Percentiles rank a stretch among this genome's conserved stretches.
Conservation (phyloP, 495 filamentous ascomycete species). For the Penicillium ucsense region DNA sequence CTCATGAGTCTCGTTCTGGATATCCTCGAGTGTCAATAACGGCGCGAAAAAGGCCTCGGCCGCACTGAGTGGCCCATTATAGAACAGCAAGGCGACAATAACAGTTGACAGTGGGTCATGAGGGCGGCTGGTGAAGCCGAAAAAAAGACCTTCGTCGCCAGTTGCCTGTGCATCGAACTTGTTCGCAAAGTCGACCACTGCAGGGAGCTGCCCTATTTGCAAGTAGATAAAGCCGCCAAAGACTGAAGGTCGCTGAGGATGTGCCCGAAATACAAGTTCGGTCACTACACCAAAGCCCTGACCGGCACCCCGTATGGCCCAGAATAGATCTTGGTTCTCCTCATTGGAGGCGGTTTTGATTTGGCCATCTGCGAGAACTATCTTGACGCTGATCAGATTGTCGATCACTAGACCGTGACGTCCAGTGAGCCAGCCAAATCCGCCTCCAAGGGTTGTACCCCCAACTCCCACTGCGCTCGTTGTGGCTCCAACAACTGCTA, state of each 20-base stretch:
- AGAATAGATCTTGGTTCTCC: constrained; percentile 30
- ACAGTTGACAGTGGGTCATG: constrained; percentile 15
- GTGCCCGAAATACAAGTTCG: constrained; percentile 28
- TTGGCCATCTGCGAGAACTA: constrained; percentile 39
- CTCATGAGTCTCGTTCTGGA: constrained; percentile 12
- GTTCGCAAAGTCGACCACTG: constrained; percentile 31
- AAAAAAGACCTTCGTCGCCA: constrained; percentile 10
- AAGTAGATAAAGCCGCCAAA: constrained; percentile 37
- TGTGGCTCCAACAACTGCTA: constrained; percentile 45
- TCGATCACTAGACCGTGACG: constrained; percentile 38
- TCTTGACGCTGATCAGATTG: constrained; percentile 30
- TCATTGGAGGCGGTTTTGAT: constrained; percentile 18
- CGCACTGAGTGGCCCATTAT: constrained; percentile 31
- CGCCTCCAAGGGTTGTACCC: constrained; percentile 44
- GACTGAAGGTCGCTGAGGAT: constrained; percentile 22
- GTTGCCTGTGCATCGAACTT: constrained; percentile 13
- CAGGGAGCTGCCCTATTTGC: constrained; percentile 6
- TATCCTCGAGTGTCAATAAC: constrained; percentile 15
- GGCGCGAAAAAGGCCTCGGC: constrained; percentile 24
- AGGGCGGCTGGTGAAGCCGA: constrained; percentile 25
- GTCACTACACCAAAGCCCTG: constrained; percentile 29
- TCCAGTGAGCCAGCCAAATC: constrained; percentile 38
- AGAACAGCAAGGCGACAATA: constrained; percentile 23
- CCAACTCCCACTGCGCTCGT: constrained; percentile 4
- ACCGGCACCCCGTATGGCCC: constrained; percentile 34